Base-by-base conservation (phyloP, 441 rosid species). In the Adansonia madagascariensis region DNA sequence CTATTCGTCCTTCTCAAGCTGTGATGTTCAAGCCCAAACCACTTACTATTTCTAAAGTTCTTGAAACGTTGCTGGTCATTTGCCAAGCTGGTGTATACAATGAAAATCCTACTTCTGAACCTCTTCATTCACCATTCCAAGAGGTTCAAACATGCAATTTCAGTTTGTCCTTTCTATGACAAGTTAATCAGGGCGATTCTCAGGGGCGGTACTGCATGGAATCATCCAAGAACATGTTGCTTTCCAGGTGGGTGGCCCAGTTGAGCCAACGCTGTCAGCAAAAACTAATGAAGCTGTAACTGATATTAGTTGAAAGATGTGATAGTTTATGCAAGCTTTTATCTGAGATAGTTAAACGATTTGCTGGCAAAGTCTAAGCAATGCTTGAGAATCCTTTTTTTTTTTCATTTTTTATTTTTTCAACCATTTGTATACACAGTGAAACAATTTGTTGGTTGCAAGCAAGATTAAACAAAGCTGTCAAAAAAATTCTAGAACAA, bases 81-180 rank as follows among this genome's bases (percentile, higher is more conserved):
- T 31, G 35, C 35, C 35, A 31, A 31, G 35, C 35, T 31, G 35
- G 35, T 31, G 91, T 89, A 15, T 86, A 87, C 76, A 79, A 85
- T 74, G 94, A 90, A 81, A 89, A 83, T 62, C 91, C 92, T 66
- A 86, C 94, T 78, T 55, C 89, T 72, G 79, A 83, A 15, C 17
- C 57, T 56, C 76, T 78, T 76, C 88, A 88, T 78, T 87, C 93
- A 86, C 91, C 92, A 81, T 80, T 93, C 76, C 92, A 93, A 78
- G 97, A 94, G 98, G 98, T 93, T 91, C 60, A 94, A 91, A 81
- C 91, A 89, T 85, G 98, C 84, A 17, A 88, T 86, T 79, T 91
- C 98, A 15, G 86, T 94, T 56, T 91, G 93, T 83, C 98, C 98
- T 69, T 92, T 87, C 60, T 94, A 93, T 86, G 98, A 89, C 75